phyloP scores from a whole-genome alignment of 495 filamentous ascomycete genomes.

The Aspergillus conjunctus region DNA sequence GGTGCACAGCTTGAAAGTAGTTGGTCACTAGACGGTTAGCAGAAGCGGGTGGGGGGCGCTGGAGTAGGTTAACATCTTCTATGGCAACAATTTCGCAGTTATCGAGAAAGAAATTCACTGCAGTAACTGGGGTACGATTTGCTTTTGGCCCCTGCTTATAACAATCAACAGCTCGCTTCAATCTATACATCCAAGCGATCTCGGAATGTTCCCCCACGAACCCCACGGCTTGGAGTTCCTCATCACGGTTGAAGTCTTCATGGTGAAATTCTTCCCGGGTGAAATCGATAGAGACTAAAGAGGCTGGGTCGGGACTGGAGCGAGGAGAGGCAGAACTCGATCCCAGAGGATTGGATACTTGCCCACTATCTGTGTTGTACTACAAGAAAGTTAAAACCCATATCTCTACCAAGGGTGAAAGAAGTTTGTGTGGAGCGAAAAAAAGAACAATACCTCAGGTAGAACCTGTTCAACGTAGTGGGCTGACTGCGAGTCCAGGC shows the following conservation, averaged over 20 bases:
- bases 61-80: slow-evolving; percentile 49
- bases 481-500: slow-evolving; percentile 36
- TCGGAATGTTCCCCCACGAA: slow-evolving; percentile 67
- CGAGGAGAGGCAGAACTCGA: slow-evolving; percentile 24
- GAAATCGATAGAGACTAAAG: slow-evolving; percentile 53
- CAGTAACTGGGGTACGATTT: slow-evolving; percentile 37
- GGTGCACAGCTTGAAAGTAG: slow-evolving; percentile 61
- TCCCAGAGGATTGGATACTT: slow-evolving; percentile 19
- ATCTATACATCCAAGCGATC: slow-evolving; percentile 59
- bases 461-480: slow-evolving; percentile 42
- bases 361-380: slow-evolving; percentile 18
- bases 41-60: slow-evolving; percentile 50
- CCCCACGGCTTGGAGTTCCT: slow-evolving; percentile 53
- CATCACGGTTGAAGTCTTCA: slow-evolving; percentile 60
- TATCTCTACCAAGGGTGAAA: background rate
- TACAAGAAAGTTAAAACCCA: slow-evolving; percentile 6
- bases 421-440: background rate
- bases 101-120: slow-evolving; percentile 59
- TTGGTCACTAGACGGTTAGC: slow-evolving; percentile 55
- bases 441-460: slow-evolving; percentile 30
- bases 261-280: slow-evolving; percentile 62
- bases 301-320: slow-evolving; percentile 36
- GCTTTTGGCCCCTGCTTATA: slow-evolving; percentile 23
- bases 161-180: slow-evolving; percentile 43
- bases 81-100: slow-evolving; percentile 47